A percentile compares a stretch with the other conserved stretches of the same genome.
phyloP scores from a whole-genome alignment of 805 yeast species.

The Hanseniaspora guilliermondii region DNA sequence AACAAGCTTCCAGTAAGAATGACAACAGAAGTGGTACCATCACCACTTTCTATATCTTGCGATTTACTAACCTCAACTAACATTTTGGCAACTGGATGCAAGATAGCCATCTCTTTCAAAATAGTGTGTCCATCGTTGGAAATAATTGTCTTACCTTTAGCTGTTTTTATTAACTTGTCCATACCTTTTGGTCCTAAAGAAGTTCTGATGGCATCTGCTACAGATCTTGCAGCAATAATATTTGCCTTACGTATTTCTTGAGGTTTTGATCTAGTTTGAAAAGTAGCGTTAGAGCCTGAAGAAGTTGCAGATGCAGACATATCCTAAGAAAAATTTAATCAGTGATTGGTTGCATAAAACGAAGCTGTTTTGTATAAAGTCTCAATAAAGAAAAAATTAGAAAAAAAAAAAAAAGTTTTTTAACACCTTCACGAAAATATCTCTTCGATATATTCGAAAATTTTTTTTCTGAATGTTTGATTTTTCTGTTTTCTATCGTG shows the following conservation, averaged over 20 bases:
- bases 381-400: neutral
- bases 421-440: neutral
- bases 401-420: neutral
- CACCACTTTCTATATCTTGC: slow-evolving; percentile 99
- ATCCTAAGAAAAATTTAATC: neutral
- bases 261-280: slow-evolving; percentile 88
- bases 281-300: slow-evolving; percentile 66
- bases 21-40: slow-evolving; percentile 96
- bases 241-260: slow-evolving; percentile 84
- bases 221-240: slow-evolving; percentile 86
- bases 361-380: too few species aligned
- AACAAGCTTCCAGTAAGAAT: slow-evolving; percentile 86
- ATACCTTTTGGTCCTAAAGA: slow-evolving; percentile 97
- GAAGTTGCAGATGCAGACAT: slow-evolving; percentile 20
- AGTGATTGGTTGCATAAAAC: neutral
- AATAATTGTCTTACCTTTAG: slow-evolving; percentile 81
- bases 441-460: neutral
- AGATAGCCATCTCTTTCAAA: slow-evolving; percentile 90
- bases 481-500: neutral
- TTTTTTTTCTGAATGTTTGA: neutral
- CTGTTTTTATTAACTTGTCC: slow-evolving; percentile 97
- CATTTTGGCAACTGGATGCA: slow-evolving; percentile 98
- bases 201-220: slow-evolving; percentile 88
- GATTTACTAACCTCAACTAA: slow-evolving; percentile 94
- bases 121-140: slow-evolving; percentile 98